Evolutionary conservation across 2,329 filamentous ascomycete species (phyloP).

Genomic region (Beauveria sp.): DNA sequence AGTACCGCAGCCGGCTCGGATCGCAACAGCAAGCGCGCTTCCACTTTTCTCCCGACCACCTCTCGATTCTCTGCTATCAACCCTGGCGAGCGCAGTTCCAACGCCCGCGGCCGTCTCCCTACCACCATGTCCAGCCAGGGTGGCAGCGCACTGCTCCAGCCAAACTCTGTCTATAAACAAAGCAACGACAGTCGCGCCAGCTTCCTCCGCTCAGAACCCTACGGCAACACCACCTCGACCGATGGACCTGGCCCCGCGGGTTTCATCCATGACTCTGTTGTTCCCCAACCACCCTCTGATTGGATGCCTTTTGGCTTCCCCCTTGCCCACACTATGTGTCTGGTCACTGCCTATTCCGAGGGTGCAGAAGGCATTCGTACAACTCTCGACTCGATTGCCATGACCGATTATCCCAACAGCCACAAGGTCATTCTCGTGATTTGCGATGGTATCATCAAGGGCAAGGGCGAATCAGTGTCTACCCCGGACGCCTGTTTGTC

Average conservation of each 20-base stretch:
- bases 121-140: conserved; percentile 86
- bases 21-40: conserved; percentile 70
- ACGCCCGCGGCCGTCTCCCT: conserved; percentile 56
- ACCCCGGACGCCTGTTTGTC: conserved; percentile 84
- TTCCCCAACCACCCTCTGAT: conserved; percentile 91
- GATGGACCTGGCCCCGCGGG: conserved; percentile 77
- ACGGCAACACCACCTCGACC: conserved; percentile 43
- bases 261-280: conserved; percentile 94
- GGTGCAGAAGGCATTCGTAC: conserved; percentile 87
- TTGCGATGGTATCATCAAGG: conserved; percentile 96
- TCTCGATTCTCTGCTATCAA: conserved; percentile 92
- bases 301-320: conserved; percentile 98
- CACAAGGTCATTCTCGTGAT: conserved; percentile 96
- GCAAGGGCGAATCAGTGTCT: conserved; percentile 75
- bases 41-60: conserved; percentile 81
- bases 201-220: conserved; percentile 54
- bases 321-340: conserved; percentile 83
- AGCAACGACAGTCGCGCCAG: conserved; percentile 56
- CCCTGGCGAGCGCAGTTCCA: conserved; percentile 56
- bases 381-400: conserved; percentile 91
- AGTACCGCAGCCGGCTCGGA: conserved; percentile 57
- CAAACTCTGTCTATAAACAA: conserved; percentile 64
- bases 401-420: conserved; percentile 97
- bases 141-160: conserved; percentile 63
- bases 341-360: conserved; percentile 96